Percentiles rank a stretch among this genome's conserved stretches.
These are phyloP conservation scores for Coccomyxa sp. DNA, from an alignment of 139 green algal genomes.

Conservation along the genomic window DNA sequence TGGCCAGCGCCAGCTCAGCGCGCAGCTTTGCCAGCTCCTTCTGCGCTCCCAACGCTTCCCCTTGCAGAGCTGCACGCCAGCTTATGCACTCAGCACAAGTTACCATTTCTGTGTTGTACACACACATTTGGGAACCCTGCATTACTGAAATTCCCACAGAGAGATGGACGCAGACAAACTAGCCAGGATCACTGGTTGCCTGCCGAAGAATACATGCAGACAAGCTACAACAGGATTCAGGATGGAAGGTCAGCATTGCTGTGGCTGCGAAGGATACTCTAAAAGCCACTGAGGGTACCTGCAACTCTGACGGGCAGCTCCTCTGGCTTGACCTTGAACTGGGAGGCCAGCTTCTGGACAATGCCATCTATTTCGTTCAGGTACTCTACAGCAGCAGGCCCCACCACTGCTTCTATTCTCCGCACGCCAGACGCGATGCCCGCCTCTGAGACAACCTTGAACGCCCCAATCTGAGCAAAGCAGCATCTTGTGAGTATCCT, in stretches of 20 bases:
- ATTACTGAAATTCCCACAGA: too few relatives aligned
- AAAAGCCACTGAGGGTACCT: constrained; percentile 4
- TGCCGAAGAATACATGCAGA: too few relatives aligned
- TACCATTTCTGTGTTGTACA: neutral
- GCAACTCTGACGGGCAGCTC: constrained; percentile 50
- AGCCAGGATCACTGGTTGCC: too few relatives aligned
- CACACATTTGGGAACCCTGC: too few relatives aligned
- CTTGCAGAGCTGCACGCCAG: constrained; percentile 29
- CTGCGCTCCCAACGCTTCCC: constrained; percentile 54
- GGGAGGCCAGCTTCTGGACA: constrained; percentile 42
- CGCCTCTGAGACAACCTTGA: constrained; percentile 77
- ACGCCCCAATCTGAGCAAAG: constrained; percentile 62
- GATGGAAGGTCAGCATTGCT: neutral
- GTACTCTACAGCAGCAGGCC: constrained; percentile 70
- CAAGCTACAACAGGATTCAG: too few relatives aligned
- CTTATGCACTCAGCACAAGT: neutral
- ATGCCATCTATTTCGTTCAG: constrained; percentile 60
- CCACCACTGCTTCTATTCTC: constrained; percentile 86
- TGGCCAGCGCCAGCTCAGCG: constrained; percentile 67
- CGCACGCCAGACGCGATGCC: constrained; percentile 85
- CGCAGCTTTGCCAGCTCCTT: constrained; percentile 66
- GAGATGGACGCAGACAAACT: too few relatives aligned
- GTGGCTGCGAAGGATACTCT: neutral
- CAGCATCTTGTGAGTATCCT: too few relatives aligned
- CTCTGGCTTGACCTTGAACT: constrained; percentile 50